Percentiles rank a stretch among this genome's conserved stretches.
Evolutionary conservation across 139 green algal genomes (phyloP).

Genomic region (Micromonas pusilla): DNA sequence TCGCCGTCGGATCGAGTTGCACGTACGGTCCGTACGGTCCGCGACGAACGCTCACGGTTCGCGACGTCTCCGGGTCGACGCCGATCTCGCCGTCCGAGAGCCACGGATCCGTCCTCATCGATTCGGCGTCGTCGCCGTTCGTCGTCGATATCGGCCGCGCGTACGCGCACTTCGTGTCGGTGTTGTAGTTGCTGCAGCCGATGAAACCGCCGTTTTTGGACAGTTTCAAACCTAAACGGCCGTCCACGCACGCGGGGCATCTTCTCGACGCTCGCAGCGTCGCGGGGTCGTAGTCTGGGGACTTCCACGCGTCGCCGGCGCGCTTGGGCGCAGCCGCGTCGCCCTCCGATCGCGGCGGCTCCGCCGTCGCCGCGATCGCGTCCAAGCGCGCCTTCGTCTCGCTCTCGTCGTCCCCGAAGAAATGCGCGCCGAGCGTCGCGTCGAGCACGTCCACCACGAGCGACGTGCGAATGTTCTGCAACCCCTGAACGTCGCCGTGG

Average conservation of each 20-base stretch:
- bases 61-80: constrained; percentile 35
- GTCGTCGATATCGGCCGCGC: too few species aligned
- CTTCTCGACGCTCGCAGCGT: neutral
- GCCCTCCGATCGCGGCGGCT: neutral
- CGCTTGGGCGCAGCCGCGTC: neutral
- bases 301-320: neutral
- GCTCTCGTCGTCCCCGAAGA: constrained; percentile 36
- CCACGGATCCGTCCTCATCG: too few species aligned
- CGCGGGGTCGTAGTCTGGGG: neutral
- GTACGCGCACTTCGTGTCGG: neutral
- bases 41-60: constrained; percentile 42
- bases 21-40: constrained; percentile 67
- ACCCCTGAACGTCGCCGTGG: constrained; percentile 25
- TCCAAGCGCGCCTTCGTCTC: neutral
- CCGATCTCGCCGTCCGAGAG: constrained; percentile 44
- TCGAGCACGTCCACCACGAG: constrained; percentile 63
- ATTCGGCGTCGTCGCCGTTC: too few species aligned
- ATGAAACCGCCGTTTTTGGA: constrained; percentile 44
- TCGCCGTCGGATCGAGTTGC: constrained; percentile 11
- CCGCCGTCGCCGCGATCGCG: neutral
- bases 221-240: constrained; percentile 54
- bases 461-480: constrained; percentile 35
- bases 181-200: constrained; percentile 47
- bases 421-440: constrained; percentile 33
- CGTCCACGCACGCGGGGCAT: constrained; percentile 16